Base-by-base conservation (phyloP, 345 rosid genomes). In the Cochlearia excelsa region DNA sequence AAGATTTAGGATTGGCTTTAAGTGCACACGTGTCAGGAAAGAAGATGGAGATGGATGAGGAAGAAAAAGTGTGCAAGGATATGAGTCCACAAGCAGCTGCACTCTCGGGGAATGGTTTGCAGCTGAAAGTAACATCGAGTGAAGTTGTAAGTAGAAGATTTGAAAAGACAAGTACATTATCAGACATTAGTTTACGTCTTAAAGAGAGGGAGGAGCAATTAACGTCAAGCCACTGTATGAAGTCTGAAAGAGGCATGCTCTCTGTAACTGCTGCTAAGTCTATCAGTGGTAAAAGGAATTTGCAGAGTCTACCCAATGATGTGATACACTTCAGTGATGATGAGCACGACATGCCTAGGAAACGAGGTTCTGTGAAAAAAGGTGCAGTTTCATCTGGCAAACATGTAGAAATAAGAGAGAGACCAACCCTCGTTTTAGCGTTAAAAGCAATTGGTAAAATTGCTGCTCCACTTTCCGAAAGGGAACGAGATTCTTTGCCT, bases 1-100 rank as follows among this genome's bases (percentile, higher is more conserved):
- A 79, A 33, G 97, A 90, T 80, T 90, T 94, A 69, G 99, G 97
- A 57, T 76, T 94, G 53, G 88, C 93, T 56, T 77, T 90, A 71
- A 79, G 84, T 74, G 48, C 90, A 46, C 63, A 61, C 9, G 44
- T 77, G 61, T 63, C 85, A 9, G 81, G 67, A 51, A 83, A 69
- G 66, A 83, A 67, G 39, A 47, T 54, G 51, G 76, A 64, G 23
- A 67, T 59, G 30, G 73, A 61, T 76, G 80, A 66, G 16, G 85
- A 83, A 69, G 80, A 55, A 53, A 30, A 61, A 35, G 57, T 65
- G 34, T 45, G 28, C 28, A 66, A 71, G 60, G 80, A 66, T 47
- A 51, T 55, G 74, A 75, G 55, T 62, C 66, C 79, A 33, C 80
- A 78, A 59, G 54, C 74, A 9, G 63, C 64, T 51, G 51, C 63